Conservation (phyloP, 2,329 filamentous ascomycete species). For the Phialocephala subalpina region DNA sequence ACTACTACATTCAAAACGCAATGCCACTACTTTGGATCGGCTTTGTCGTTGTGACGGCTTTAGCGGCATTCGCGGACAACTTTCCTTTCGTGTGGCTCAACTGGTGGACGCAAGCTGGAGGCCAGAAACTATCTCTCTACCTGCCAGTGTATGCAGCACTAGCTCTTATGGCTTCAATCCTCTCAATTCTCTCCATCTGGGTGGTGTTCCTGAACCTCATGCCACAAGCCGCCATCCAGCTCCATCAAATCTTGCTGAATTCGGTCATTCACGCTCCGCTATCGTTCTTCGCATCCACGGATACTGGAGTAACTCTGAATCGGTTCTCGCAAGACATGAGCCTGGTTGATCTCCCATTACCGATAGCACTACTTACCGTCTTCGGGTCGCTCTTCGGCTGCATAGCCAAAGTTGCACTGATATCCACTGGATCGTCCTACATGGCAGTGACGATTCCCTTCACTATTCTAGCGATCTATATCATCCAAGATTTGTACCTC, state of each 20-base stretch:
- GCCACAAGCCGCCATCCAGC: background rate
- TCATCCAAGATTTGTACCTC: conserved; percentile 51
- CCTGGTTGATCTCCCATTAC: conserved; percentile 37
- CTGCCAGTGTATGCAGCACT: background rate
- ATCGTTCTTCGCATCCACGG: conserved; percentile 26
- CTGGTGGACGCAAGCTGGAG: conserved; percentile 27
- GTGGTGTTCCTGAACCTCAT: background rate
- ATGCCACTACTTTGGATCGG: background rate
- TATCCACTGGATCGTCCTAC: conserved; percentile 51
- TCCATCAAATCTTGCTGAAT: background rate
- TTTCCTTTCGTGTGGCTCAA: conserved; percentile 48
- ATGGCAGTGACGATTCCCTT: conserved; percentile 61
- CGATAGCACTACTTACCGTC: conserved; percentile 6
- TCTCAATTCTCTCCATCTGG: conserved; percentile 21
- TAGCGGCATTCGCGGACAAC: background rate
- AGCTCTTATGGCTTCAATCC: background rate
- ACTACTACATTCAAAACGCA: background rate
- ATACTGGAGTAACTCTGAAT: conserved; percentile 26
- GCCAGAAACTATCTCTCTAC: background rate
- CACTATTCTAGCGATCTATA: conserved; percentile 16
- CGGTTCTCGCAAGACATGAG: conserved; percentile 34
- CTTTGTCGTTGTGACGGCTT: background rate
- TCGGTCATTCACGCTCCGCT: conserved; percentile 42
- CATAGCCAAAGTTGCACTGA: too few species aligned
- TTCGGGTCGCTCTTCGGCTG: background rate